Conservation (phyloP, 176 grass and related monocot species). For the Luzula sylvatica region DNA sequence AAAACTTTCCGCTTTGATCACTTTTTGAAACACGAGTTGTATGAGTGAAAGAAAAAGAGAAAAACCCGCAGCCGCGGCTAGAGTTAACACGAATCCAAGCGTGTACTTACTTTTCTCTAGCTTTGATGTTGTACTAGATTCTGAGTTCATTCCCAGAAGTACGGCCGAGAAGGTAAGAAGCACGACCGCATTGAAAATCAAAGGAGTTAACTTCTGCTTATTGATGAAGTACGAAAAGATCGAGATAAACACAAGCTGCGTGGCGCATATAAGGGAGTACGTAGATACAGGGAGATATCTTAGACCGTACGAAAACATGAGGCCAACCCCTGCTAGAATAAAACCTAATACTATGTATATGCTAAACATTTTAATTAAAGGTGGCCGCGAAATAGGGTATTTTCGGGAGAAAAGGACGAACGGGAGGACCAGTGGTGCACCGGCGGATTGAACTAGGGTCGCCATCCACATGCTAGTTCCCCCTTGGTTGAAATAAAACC, state of each 20-base stretch:
- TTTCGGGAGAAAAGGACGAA: conserved; percentile 27
- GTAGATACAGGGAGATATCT: conserved; percentile 85
- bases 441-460: conserved; percentile 39
- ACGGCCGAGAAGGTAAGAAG: conserved; percentile 71
- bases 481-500: conserved; percentile 69
- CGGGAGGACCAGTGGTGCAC: conserved; percentile 31
- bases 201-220: conserved; percentile 60
- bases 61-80: conserved; percentile 74
- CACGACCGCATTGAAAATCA: conserved; percentile 66
- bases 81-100: conserved; percentile 53
- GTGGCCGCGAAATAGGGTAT: not conserved
- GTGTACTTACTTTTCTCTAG: conserved; percentile 33
- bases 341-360: conserved; percentile 69
- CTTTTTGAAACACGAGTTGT: conserved; percentile 73
- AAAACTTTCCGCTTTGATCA: conserved; percentile 72
- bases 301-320: conserved; percentile 94
- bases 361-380: conserved; percentile 29
- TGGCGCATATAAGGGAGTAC: conserved; percentile 86
- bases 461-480: conserved; percentile 78
- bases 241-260: conserved; percentile 83
- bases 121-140: conserved; percentile 23
- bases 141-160: conserved; percentile 51
- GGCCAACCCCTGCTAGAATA: conserved; percentile 64
- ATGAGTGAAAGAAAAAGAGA: conserved; percentile 93
- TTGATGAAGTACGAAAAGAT: conserved; percentile 83